Evolutionary conservation across 176 grass and related monocot species (phyloP), one percentile per base, ranked within the genome.

Genomic region (Areca catechu): DNA sequence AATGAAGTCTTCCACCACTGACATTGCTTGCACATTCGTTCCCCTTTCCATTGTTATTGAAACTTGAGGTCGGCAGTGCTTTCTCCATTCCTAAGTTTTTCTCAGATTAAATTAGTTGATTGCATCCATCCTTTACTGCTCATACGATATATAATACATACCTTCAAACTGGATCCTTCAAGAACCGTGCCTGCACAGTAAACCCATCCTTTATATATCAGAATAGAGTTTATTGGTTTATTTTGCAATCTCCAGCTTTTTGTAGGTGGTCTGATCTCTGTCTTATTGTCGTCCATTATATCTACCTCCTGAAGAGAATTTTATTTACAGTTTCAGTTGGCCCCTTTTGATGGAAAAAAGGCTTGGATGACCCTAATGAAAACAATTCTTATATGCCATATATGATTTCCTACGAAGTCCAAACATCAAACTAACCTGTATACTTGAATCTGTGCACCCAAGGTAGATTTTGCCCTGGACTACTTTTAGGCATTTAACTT

Each of bases 1-100:
- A 54, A 98, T 85, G 71, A 98, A 98, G 53, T 98, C 87, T 74
- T 98, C 84, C 12, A 98, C 84, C 22, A 92, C 78, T 29, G 79
- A 75, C 87, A 98, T 98, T 78, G 64, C 54, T 22, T 78, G 76
- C 65, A 92, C 67, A 34, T 69, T 69, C 53, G 68, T 56, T 70
- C 81, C 74, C 68, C 80, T 96, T 15, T 65, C 34, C 74, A 91
- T 74, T 61, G 83, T 2, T 20, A 92, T 63, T 34, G 58, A 65
- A 48, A 83, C 25, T 16, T 73, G 51, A 56, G 87, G 77, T 55
- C 62, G 74, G 53, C 77, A 57, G 56, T 67, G 70, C 63, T 73
- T 98, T 76, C 80, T 83, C 87, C 93, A 98, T 52, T 89, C 84
- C 93, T 98, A 63, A 51, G 66, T 70, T 57, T 69, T 62, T 50